Evolutionary conservation across 2,329 filamentous ascomycete genomes (phyloP), one percentile per base, ranked within the genome.

Genomic region (Lachnellula occidentalis): DNA sequence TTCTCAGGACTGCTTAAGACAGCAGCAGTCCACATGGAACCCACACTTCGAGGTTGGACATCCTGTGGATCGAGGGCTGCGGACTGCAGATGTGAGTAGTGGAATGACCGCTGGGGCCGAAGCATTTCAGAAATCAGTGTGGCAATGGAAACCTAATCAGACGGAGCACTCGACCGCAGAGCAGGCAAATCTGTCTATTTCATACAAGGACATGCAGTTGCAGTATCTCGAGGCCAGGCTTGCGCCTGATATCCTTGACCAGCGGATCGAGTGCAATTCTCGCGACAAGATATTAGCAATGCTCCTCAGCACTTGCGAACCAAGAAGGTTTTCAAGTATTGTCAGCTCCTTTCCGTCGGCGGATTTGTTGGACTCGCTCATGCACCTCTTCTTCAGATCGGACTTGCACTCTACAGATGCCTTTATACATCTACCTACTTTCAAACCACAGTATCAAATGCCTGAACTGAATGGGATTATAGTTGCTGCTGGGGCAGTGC

Each of bases 211-310:
- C 17, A 43, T 56, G 19, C 34, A 54, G 42, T 49, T 8, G 19
- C 34, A 54, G 36, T 49, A 17, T 17, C 17, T 49, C 8, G 47
- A 51, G 36, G 37, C 31, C 7, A 53, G 36, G 19, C 11, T 48
- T 2, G 17, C 42, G 5, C 17, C 49, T 27, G 53, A 57, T 15
- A 42, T 46, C 1, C 50, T 58, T 17, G 50, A 51, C 21, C 48
- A 52, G 14, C 50, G 37, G 11, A 34, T 58, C 14, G 52, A 53
- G 14, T 51, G 52, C n/a, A 50, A n/a, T 43, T 51, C 54, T 14
- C 51, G 61, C 11, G 61, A 64, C 34, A 49, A 55, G 48, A 58
- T 64, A 17, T 11, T 64, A 36, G 58, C 60, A 15, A 61, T 64
- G 56, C 37, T 64, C 6, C 37, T 64, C 19, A 51, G 48, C 17